phyloP scores from a whole-genome alignment of 73 alveolate genomes.

The Stentor coeruleus region DNA sequence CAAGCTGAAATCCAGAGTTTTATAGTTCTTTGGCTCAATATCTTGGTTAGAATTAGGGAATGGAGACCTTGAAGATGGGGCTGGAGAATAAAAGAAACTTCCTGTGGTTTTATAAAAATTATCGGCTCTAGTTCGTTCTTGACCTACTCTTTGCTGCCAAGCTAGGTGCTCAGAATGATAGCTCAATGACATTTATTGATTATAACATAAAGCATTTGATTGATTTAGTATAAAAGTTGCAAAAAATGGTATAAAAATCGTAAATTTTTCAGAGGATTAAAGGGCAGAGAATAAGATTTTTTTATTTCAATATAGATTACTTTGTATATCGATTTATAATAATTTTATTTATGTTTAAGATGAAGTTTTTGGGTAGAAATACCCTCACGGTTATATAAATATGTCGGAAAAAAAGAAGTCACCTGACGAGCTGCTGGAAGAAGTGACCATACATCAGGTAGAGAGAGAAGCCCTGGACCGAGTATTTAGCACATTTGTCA shows the following conservation, averaged over 20 bases:
- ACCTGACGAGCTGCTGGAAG: conserved; percentile 59
- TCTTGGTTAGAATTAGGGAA: background rate
- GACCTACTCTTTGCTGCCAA: conserved; percentile 17
- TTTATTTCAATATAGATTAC: too few species aligned
- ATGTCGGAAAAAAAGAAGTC: too few species aligned
- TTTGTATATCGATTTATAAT: too few species aligned
- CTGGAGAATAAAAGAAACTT: background rate
- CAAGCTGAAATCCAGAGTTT: background rate
- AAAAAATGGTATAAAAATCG: too few species aligned
- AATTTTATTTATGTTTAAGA: too few species aligned
- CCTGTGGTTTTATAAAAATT: background rate
- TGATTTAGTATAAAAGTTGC: too few species aligned
- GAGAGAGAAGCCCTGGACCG: conserved; percentile 59
- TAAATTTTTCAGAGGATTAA: too few species aligned
- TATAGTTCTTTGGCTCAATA: background rate
- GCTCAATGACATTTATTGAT: background rate
- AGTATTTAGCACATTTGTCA: conserved; percentile 59
- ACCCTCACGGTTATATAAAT: too few species aligned
- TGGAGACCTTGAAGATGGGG: background rate
- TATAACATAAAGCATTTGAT: too few species aligned
- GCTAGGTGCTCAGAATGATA: conserved; percentile 21
- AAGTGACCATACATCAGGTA: conserved; percentile 53
- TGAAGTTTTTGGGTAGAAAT: too few species aligned
- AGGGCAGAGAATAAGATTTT: too few species aligned
- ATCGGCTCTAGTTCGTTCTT: conserved; percentile 15